These are phyloP conservation scores for Tuber microsphaerosporum DNA, from an alignment of 495 filamentous ascomycete genomes.

Conservation along the genomic window DNA sequence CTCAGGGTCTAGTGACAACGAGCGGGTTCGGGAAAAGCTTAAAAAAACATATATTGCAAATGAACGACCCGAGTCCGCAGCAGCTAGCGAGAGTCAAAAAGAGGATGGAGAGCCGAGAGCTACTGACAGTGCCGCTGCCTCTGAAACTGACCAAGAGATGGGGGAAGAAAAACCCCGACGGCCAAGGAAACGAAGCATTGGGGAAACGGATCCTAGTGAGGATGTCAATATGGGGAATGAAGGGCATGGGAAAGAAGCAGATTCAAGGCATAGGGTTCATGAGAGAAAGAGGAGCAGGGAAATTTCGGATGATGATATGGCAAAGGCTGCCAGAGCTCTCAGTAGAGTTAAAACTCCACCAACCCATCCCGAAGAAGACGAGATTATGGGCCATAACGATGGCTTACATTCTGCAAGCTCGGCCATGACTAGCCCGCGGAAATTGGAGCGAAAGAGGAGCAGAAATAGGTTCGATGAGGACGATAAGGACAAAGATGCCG, in stretches of 20 bases:
- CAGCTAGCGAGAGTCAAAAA: constrained; percentile 23
- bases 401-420: constrained; percentile 16
- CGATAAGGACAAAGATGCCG: constrained; percentile 32
- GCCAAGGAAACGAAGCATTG: constrained; percentile 38
- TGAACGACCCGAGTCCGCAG: constrained; percentile 31
- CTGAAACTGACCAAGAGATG: constrained; percentile 33
- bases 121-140: constrained; percentile 23
- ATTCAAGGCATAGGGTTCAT: constrained; percentile 32
- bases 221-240: constrained; percentile 20
- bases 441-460: constrained; percentile 36
- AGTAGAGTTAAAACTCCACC: constrained; percentile 40
- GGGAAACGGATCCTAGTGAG: constrained; percentile 36
- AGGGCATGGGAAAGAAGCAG: constrained; percentile 17
- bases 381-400: constrained; percentile 33
- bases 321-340: constrained; percentile 34
- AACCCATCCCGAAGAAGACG: constrained; percentile 40
- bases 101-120: constrained; percentile 11
- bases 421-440: constrained; percentile 30
- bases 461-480: constrained; percentile 35
- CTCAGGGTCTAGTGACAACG: constrained; percentile 25
- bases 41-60: constrained; percentile 41
- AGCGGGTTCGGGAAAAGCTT: constrained; percentile 40
- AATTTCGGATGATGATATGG: constrained; percentile 38
- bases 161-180: constrained; percentile 32
- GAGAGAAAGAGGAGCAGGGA: constrained; percentile 41